Evolutionary conservation across 352 stramenopile genomes (phyloP).

Genomic region (Phytophthora pistaciae): DNA sequence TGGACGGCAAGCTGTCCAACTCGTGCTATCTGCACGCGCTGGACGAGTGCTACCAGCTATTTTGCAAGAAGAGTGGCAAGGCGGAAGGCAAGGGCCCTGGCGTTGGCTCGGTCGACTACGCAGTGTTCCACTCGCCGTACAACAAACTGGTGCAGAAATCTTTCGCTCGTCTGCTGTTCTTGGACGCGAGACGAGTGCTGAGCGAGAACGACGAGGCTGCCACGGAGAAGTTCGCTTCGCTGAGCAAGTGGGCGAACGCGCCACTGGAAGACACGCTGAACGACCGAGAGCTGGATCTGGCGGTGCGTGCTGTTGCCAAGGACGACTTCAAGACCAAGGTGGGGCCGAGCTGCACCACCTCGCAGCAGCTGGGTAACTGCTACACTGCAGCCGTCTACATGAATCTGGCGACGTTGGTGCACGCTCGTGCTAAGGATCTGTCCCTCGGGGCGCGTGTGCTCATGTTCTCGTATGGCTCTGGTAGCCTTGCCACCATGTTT

Average conservation of each 20-base stretch:
- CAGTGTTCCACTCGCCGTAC: conserved; percentile 98
- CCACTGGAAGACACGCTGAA: conserved; percentile 93
- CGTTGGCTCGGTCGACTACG: conserved; percentile 90
- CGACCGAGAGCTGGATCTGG: conserved; percentile 92
- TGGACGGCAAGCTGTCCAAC: conserved; percentile 96
- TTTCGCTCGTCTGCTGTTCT: conserved; percentile 90
- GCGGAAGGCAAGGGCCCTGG: conserved; percentile 17
- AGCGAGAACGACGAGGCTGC: conserved; percentile 20
- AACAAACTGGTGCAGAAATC: conserved; percentile 99
- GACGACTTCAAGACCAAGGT: conserved; percentile 85
- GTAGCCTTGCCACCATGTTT: conserved; percentile 97
- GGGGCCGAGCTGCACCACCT: conserved; percentile 85
- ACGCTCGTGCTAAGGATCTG: conserved; percentile 55
- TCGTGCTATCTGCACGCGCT: conserved; percentile 96
- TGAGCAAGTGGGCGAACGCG: conserved; percentile 77
- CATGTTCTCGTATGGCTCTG: conserved; percentile 98
- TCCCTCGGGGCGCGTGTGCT: conserved; percentile 78
- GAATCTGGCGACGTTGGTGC: conserved; percentile 94
- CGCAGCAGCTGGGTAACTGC: conserved; percentile 95
- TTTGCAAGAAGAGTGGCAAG: conserved; percentile 83
- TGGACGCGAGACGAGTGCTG: conserved; percentile 57
- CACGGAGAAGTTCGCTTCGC: conserved; percentile 41
- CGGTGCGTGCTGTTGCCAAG: conserved; percentile 82
- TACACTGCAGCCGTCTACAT: conserved; percentile 98
- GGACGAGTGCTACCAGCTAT: conserved; percentile 95